Conservation (phyloP, 208 protist species). For the Angomonas deanei region DNA sequence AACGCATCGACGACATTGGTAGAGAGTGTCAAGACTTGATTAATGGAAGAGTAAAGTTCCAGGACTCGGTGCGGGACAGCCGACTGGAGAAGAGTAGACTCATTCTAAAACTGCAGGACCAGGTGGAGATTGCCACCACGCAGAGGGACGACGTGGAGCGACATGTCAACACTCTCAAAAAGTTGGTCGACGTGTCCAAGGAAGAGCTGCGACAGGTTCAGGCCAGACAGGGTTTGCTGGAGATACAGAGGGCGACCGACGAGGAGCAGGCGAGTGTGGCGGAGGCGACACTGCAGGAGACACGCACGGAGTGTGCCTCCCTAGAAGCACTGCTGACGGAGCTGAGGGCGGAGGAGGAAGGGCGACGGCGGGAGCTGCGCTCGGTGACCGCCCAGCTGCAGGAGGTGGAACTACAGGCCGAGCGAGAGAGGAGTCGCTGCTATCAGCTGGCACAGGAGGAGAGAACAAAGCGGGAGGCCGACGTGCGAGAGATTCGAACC, state of each 20-base stretch:
- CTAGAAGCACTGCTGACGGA: slow-evolving; percentile 28
- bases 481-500: slow-evolving; percentile 52
- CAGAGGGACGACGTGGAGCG: slow-evolving; percentile 70
- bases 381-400: slow-evolving; percentile 35
- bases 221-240: slow-evolving; percentile 33
- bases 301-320: slow-evolving; percentile 35
- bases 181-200: slow-evolving; percentile 39
- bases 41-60: slow-evolving; percentile 46
- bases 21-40: slow-evolving; percentile 60
- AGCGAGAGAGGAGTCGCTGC: slow-evolving; percentile 48
- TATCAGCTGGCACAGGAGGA: slow-evolving; percentile 71
- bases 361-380: slow-evolving; percentile 24
- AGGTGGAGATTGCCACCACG: slow-evolving; percentile 18
- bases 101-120: slow-evolving; percentile 49
- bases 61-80: slow-evolving; percentile 23
- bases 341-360: slow-evolving; percentile 25
- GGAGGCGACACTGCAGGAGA: slow-evolving; percentile 33
- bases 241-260: slow-evolving; percentile 35
- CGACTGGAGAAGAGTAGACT: slow-evolving; percentile 48
- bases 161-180: slow-evolving; percentile 58
- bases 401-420: slow-evolving; percentile 17
- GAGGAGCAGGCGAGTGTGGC: slow-evolving; percentile 25
- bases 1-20: slow-evolving; percentile 46
- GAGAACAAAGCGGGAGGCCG: slow-evolving; percentile 34
- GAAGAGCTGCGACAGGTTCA: slow-evolving; percentile 60